Conservation (phyloP, 2,329 filamentous ascomycete species). For the Exophiala alcalophila region DNA sequence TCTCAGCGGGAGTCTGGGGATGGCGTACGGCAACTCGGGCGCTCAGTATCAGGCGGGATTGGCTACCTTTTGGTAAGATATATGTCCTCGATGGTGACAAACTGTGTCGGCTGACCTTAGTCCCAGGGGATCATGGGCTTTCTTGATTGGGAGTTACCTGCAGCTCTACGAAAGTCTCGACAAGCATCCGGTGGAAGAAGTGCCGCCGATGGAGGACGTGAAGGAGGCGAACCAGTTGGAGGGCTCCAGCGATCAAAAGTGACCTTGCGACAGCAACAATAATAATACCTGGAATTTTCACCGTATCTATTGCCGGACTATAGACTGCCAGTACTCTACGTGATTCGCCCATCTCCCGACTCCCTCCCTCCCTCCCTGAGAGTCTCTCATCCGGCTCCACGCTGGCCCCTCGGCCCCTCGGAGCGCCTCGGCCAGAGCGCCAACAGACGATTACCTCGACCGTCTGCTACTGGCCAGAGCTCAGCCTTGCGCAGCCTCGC, state of each 20-base stretch:
- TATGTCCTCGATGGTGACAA: constrained; percentile 1
- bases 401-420: too few species aligned
- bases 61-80: constrained; percentile 44
- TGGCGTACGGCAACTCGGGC: constrained; percentile 40
- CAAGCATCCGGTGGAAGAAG: constrained; percentile 46
- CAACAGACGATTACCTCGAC: too few species aligned
- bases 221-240: not conserved
- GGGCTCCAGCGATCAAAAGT: not conserved
- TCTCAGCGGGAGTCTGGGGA: constrained; percentile 57
- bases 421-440: too few species aligned
- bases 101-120: not conserved
- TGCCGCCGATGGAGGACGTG: constrained; percentile 5
- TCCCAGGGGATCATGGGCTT: constrained; percentile 38
- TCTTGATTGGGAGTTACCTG: constrained; percentile 46
- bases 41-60: constrained; percentile 49
- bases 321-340: too few species aligned
- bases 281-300: too few species aligned
- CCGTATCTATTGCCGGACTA: too few species aligned
- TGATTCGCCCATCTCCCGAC: too few species aligned
- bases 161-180: constrained; percentile 51
- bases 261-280: too few species aligned
- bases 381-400: too few species aligned
- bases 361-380: too few species aligned
- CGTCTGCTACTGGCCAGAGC: too few species aligned
- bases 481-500: too few species aligned